Conservation (phyloP, 768 basidiomycete genomes). For the Polyporus arcularius region DNA sequence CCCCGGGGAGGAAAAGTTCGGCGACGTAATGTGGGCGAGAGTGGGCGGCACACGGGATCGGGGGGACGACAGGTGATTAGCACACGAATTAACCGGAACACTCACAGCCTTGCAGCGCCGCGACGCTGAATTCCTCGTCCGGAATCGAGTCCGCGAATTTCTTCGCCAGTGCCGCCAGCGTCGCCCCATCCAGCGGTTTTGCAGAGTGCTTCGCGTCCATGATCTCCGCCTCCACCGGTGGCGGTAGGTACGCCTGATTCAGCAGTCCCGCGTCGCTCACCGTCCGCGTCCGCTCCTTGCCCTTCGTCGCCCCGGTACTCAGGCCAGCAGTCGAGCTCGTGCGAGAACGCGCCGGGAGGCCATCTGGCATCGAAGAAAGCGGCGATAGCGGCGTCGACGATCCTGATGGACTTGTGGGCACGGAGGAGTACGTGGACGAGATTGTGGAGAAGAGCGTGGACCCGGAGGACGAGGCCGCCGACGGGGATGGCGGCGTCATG, state of each 20-base stretch:
- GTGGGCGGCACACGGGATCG: slow-evolving; percentile 4
- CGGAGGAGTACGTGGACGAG: slow-evolving; percentile 48
- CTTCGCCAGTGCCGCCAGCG: slow-evolving; percentile 70
- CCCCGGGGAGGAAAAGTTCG: background rate
- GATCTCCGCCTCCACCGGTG: slow-evolving; percentile 63
- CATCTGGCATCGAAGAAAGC: slow-evolving; percentile 17
- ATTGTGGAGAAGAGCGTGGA: slow-evolving; percentile 54
- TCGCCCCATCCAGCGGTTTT: slow-evolving; percentile 63
- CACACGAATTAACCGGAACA: slow-evolving; percentile 27
- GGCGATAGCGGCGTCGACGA: slow-evolving; percentile 32
- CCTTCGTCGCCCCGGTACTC: background rate
- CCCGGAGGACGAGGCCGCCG: slow-evolving; percentile 37
- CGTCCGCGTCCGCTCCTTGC: slow-evolving; percentile 19
- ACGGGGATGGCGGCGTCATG: slow-evolving; percentile 39
- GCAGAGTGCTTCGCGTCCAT: slow-evolving; percentile 60
- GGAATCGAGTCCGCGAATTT: slow-evolving; percentile 81
- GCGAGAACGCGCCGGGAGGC: slow-evolving; percentile 13
- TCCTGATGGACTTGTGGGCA: slow-evolving; percentile 36
- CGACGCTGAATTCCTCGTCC: slow-evolving; percentile 85
- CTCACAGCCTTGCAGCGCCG: slow-evolving; percentile 89
- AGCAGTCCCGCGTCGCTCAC: slow-evolving; percentile 22
- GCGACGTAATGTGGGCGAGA: slow-evolving; percentile 2
- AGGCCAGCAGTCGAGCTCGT: slow-evolving; percentile 8
- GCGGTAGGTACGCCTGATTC: slow-evolving; percentile 54
- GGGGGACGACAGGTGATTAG: slow-evolving; percentile 15